phyloP scores from a whole-genome alignment of 208 protist genomes.

The Endotrypanum monterogeii region DNA sequence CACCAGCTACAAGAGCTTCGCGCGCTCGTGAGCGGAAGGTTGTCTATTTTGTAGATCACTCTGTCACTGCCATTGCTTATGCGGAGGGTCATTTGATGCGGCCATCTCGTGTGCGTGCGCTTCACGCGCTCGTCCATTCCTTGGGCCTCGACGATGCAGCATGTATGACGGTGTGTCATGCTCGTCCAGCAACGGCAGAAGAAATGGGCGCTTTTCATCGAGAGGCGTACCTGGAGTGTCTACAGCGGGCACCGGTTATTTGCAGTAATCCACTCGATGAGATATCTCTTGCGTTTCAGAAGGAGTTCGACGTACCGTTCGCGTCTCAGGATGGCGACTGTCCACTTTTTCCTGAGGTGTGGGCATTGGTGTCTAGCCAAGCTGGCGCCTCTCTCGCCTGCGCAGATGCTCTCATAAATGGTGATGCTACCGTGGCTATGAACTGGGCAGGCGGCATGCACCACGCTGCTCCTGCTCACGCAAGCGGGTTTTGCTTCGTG shows the following conservation, averaged over 20 bases:
- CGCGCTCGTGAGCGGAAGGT: slow-evolving; percentile 34
- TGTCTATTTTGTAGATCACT: slow-evolving; percentile 81
- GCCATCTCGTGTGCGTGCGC: slow-evolving; percentile 62
- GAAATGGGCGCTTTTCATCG: slow-evolving; percentile 77
- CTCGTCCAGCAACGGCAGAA: slow-evolving; percentile 55
- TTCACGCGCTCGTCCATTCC: slow-evolving; percentile 77
- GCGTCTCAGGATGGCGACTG: slow-evolving; percentile 67
- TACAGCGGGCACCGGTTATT: slow-evolving; percentile 55
- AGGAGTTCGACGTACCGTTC: slow-evolving; percentile 79
- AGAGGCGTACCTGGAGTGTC: slow-evolving; percentile 74
- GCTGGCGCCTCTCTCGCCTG: slow-evolving; percentile 94
- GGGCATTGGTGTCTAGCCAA: slow-evolving; percentile 70
- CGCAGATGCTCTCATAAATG: slow-evolving; percentile 94
- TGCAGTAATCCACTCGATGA: slow-evolving; percentile 70
- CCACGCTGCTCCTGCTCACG: slow-evolving; percentile 95
- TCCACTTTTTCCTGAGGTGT: slow-evolving; percentile 83
- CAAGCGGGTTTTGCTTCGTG: slow-evolving; percentile 99
- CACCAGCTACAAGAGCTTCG: background rate
- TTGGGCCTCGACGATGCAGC: slow-evolving; percentile 53
- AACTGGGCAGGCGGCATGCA: slow-evolving; percentile 99
- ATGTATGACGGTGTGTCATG: slow-evolving; percentile 56
- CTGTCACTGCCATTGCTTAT: slow-evolving; percentile 69
- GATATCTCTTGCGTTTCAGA: slow-evolving; percentile 65
- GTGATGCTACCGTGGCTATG: slow-evolving; percentile 95
- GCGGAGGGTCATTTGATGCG: slow-evolving; percentile 80